Percentiles rank a stretch among this genome's conserved stretches.
These are phyloP conservation scores for Hymenoscyphus scutula DNA, from an alignment of 2,329 filamentous ascomycete genomes.

Conservation along the genomic window DNA sequence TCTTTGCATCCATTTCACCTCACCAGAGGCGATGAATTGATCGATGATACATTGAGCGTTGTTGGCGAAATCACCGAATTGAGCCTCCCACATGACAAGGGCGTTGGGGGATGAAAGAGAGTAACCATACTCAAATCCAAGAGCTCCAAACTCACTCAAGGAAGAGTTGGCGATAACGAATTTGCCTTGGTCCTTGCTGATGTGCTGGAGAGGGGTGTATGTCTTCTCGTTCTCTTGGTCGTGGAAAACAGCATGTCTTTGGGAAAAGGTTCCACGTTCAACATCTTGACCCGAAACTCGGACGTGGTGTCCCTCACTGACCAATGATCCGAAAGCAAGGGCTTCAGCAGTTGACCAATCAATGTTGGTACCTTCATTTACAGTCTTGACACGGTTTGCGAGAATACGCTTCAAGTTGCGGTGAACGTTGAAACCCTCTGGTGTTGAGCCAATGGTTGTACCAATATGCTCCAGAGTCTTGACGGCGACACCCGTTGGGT, in stretches of 20 bases:
- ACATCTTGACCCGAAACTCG: constrained; percentile 98
- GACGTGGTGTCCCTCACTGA: constrained; percentile 92
- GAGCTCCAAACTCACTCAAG: constrained; percentile 64
- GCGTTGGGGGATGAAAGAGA: constrained; percentile 95
- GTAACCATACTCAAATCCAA: constrained; percentile 98
- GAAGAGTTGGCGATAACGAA: constrained; percentile 98
- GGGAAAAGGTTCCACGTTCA: constrained; percentile 98
- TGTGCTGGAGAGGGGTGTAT: constrained; percentile 86
- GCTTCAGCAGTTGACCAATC: constrained; percentile 98
- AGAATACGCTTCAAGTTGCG: constrained; percentile 97
- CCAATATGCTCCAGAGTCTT: constrained; percentile 79
- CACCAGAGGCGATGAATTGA: constrained; percentile 96
- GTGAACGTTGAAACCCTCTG: constrained; percentile 86
- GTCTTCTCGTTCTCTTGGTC: constrained; percentile 94
- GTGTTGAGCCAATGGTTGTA: constrained; percentile 71
- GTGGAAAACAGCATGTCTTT: constrained; percentile 94
- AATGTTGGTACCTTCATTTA: constrained; percentile 88
- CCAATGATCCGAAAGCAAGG: constrained; percentile 87
- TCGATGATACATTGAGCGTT: constrained; percentile 99
- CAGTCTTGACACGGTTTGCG: constrained; percentile 82
- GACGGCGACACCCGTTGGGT: constrained; percentile 75
- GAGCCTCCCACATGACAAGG: constrained; percentile 98
- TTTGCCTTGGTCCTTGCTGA: constrained; percentile 87
- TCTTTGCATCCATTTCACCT: constrained; percentile 98
- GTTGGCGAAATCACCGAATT: constrained; percentile 99